phyloP scores from a whole-genome alignment of 2,329 filamentous ascomycete species.

The Fusarium camptoceras region DNA sequence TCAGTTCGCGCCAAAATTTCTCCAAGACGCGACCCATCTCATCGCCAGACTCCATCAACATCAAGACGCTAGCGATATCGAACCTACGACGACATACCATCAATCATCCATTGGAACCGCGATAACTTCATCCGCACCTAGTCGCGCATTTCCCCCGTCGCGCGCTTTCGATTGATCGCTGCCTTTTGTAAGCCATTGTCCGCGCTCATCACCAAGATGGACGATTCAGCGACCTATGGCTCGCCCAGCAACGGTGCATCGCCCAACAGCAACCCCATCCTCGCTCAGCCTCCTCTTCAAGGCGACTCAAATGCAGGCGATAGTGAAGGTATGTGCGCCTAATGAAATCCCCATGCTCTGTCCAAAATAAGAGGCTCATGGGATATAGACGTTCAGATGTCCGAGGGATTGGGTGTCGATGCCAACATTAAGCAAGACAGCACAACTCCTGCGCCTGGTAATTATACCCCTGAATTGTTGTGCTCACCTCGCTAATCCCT shows the following conservation, averaged over 20 bases:
- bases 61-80: conserved; percentile 43
- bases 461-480: conserved; percentile 70
- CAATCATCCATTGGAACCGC: conserved; percentile 14
- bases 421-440: conserved; percentile 70
- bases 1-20: conserved; percentile 55
- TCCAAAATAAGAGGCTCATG: conserved; percentile 31
- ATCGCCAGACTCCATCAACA: conserved; percentile 45
- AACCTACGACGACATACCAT: conserved; percentile 25
- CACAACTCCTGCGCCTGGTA: conserved; percentile 67
- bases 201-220: conserved; percentile 59
- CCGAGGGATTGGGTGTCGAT: conserved; percentile 61
- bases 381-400: conserved; percentile 72
- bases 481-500: conserved; percentile 66
- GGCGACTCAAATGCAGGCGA: conserved; percentile 56
- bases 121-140: conserved; percentile 2
- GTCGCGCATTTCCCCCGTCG: conserved; percentile 23
- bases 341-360: neutral
- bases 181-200: conserved; percentile 16
- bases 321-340: conserved; percentile 59
- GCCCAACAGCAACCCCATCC: conserved; percentile 66
- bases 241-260: conserved; percentile 68
- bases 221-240: conserved; percentile 68
- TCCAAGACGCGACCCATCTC: conserved; percentile 51
- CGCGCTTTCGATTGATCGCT: conserved; percentile 36
- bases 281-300: conserved; percentile 66